phyloP scores from a whole-genome alignment of 768 basidiomycete genomes.

The Suillus brevipes region DNA sequence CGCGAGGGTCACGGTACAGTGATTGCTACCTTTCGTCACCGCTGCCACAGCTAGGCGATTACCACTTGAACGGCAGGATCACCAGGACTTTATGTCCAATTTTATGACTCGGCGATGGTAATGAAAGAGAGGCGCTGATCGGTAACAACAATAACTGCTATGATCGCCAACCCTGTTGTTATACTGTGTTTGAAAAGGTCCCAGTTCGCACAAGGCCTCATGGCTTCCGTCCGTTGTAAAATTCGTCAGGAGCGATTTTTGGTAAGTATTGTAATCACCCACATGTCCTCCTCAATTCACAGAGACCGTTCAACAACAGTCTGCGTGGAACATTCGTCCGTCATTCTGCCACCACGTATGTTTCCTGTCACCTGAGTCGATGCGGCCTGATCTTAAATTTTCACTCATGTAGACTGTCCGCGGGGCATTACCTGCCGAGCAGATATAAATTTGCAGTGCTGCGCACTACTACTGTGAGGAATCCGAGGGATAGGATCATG shows the following conservation, averaged over 20 bases:
- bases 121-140: not conserved
- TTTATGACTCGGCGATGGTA: not conserved
- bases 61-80: not conserved
- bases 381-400: not conserved
- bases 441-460: not conserved
- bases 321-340: not conserved
- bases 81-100: not conserved
- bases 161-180: not conserved
- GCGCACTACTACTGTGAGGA: not conserved
- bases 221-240: not conserved
- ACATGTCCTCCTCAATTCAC: not conserved
- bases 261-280: not conserved
- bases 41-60: not conserved
- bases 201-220: not conserved
- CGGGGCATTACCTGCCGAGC: not conserved
- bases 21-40: not conserved
- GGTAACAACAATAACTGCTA: not conserved
- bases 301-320: not conserved
- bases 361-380: not conserved
- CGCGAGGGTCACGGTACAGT: not conserved
- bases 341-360: not conserved
- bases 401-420: not conserved
- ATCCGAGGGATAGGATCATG: not conserved
- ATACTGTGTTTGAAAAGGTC: not conserved
- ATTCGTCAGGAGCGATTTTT: not conserved